Evolutionary conservation across 108 stramenopile species (phyloP), one percentile per base, ranked within the genome.

Genomic region (Fragilaria crotonensis): DNA sequence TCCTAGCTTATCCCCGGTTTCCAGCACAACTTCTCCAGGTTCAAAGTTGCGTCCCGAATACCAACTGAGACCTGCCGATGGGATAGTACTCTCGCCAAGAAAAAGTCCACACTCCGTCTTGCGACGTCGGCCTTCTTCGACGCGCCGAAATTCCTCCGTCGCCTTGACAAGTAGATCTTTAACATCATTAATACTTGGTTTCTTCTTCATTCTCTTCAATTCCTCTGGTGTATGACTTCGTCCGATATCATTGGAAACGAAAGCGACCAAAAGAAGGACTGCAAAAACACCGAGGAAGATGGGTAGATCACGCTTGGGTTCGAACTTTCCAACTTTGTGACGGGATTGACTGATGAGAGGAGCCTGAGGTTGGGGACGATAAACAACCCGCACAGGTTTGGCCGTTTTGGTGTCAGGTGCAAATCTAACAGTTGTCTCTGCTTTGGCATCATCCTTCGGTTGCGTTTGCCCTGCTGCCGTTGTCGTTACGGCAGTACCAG

Each of bases 41-140:
- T 25, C 26, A 23, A 32, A 54, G 14, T 54, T 36, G 17, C 21
- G 29, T 44, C 62, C 62, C 2, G 62, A 52, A 54, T 33, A 63
- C 2, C 48, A 22, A 45, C 52, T 45, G 23, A 25, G 27, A 17
- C 52, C 52, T 22, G 53, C 52, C 21, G 29, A 25, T 1, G 62
- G 62, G 2, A 63, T 61, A 30, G 60, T 30, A 22, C 60, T 48
- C 23, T n/a, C 17, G 19, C 23, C 25, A 14, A 61, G 30, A 22
- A 61, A 61, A 22, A 61, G 11, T 29, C 27, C 27, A 48, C 60
- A 61, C 4, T 25, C 28, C n/a, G 33, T 41, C 14, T 41, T 11
- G 7, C 36, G 14, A 41, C 14, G 36, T 11, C 33, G 49, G n/a
- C 21, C n/a, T 23, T 23, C 7, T 22, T 50, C n/a, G 7, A 7